These are phyloP conservation scores for Phytopythium delawarense DNA, from an alignment of 352 stramenopile species.

Conservation along the genomic window DNA sequence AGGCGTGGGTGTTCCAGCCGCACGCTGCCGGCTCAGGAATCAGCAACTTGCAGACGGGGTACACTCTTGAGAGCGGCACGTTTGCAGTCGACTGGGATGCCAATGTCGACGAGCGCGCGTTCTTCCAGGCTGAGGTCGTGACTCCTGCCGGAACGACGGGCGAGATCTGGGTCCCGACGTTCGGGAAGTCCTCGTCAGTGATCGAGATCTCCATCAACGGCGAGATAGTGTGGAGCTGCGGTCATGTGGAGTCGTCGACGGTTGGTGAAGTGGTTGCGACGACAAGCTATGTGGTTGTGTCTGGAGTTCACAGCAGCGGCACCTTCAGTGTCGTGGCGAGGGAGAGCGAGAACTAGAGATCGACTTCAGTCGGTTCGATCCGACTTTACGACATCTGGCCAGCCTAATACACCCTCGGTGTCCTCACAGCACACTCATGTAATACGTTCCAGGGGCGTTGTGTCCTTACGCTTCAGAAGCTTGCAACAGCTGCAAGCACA, in stretches of 20 bases:
- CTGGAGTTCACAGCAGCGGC: background rate
- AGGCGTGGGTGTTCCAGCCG: slow-evolving; percentile 24
- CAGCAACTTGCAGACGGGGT: slow-evolving; percentile 13
- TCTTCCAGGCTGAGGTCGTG: slow-evolving; percentile 14
- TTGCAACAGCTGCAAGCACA: too few species aligned
- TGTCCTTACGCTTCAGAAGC: too few species aligned
- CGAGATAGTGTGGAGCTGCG: slow-evolving; percentile 21
- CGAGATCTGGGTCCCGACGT: slow-evolving; percentile 25
- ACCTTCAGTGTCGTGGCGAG: background rate
- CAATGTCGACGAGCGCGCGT: slow-evolving; percentile 5
- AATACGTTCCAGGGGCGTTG: too few species aligned
- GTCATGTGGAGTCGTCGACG: slow-evolving; percentile 1
- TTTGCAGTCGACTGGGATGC: slow-evolving; percentile 24
- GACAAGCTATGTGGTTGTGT: background rate
- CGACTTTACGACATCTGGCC: too few species aligned
- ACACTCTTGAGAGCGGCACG: slow-evolving; percentile 13
- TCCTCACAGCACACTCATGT: too few species aligned
- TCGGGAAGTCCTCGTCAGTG: slow-evolving; percentile 17
- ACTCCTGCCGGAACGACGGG: slow-evolving; percentile 18
- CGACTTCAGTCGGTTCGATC: background rate
- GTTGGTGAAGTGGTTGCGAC: slow-evolving; percentile 9
- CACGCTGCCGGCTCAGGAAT: slow-evolving; percentile 18
- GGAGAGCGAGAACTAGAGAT: background rate
- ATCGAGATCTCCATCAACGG: slow-evolving; percentile 5
- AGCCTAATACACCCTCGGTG: too few species aligned